A percentile compares a stretch with the other conserved stretches of the same genome.
phyloP scores from a whole-genome alignment of 495 filamentous ascomycete species.

The Cudoniella acicularis region DNA sequence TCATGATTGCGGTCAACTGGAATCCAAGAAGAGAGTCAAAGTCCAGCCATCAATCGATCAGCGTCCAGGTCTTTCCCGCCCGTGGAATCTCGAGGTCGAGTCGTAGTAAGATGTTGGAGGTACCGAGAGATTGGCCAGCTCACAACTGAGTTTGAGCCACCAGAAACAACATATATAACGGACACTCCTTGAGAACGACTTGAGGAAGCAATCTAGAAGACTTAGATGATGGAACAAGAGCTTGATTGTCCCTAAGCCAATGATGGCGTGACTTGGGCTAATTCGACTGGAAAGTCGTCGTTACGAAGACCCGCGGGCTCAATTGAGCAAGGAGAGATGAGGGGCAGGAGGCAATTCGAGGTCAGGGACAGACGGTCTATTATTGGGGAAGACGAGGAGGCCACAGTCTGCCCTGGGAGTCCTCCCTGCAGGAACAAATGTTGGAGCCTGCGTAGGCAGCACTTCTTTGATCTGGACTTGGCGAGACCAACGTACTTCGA shows the following conservation, averaged over 20 bases:
- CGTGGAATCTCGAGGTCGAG: too few species aligned
- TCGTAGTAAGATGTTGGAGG: background rate
- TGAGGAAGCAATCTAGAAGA: too few species aligned
- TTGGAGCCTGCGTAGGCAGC: constrained; percentile 24
- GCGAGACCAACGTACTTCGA: background rate
- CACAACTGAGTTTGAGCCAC: background rate
- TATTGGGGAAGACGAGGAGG: constrained; percentile 6
- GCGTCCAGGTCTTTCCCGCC: background rate
- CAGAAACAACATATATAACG: background rate
- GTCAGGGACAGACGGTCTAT: background rate
- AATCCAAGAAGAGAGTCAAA: background rate
- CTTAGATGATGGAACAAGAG: too few species aligned
- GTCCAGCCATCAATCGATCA: constrained; percentile 13
- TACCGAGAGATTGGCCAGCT: background rate
- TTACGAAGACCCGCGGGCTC: background rate
- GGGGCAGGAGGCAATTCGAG: constrained; percentile 1
- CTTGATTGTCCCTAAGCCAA: too few species aligned
- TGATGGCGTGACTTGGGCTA: too few species aligned
- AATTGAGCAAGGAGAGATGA: constrained; percentile 4
- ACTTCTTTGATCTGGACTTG: constrained; percentile 2
- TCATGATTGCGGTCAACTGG: constrained; percentile 27
- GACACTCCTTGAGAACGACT: too few species aligned
- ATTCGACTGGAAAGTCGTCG: too few species aligned
- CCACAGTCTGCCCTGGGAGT: background rate
- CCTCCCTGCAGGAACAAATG: constrained; percentile 17